phyloP scores from a whole-genome alignment of 495 filamentous ascomycete genomes.

The Lentithecium fluviatile region DNA sequence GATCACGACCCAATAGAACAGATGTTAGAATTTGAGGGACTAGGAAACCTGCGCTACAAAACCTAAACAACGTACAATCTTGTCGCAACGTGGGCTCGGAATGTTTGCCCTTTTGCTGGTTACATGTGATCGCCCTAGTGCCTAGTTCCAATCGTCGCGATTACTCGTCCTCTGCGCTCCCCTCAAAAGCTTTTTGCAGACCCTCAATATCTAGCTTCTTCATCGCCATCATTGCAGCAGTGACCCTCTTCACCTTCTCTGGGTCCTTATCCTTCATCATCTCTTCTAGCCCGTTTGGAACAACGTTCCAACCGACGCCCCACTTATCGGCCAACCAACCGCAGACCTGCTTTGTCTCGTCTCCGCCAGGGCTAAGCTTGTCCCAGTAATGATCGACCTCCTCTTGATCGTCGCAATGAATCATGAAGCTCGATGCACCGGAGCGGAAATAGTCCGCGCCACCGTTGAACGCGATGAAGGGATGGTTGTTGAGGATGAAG shows the following conservation, averaged over 20 bases:
- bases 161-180: too few species aligned
- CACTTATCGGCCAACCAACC: slow-evolving; percentile 43
- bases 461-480: slow-evolving; percentile 46
- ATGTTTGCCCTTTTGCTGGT: too few species aligned
- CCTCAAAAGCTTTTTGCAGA: slow-evolving; percentile 39
- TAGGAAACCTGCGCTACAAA: too few species aligned
- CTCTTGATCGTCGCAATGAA: slow-evolving; percentile 43
- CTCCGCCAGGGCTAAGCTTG: slow-evolving; percentile 41
- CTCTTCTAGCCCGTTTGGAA: slow-evolving; percentile 39
- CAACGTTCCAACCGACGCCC: slow-evolving; percentile 11
- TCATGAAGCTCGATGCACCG: slow-evolving; percentile 40
- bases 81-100: too few species aligned
- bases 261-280: slow-evolving; percentile 23
- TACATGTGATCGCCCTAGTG: too few species aligned
- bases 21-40: too few species aligned
- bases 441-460: slow-evolving; percentile 40
- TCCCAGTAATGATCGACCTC: slow-evolving; percentile 48
- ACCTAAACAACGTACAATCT: too few species aligned
- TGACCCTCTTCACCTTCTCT: slow-evolving; percentile 26
- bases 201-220: slow-evolving; percentile 44
- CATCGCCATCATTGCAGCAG: slow-evolving; percentile 41
- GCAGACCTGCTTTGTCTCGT: slow-evolving; percentile 37
- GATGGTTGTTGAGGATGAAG: slow-evolving; percentile 42
- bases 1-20: too few species aligned
- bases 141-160: too few species aligned